Base-by-base conservation (phyloP, 2,329 filamentous ascomycete species). In the Rutstroemia sp. region DNA sequence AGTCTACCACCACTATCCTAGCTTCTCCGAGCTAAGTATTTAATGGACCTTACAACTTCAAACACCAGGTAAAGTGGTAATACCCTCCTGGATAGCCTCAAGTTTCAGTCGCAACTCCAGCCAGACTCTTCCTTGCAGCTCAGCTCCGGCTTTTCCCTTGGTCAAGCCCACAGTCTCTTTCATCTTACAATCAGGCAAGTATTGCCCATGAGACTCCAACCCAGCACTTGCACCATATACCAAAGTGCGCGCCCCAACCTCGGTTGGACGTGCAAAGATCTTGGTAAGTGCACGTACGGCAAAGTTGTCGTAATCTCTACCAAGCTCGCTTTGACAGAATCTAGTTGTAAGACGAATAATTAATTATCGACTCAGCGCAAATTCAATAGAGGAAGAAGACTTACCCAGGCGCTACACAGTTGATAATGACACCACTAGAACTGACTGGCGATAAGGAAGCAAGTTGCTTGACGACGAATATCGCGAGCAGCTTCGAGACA, bases 401-500 rank as follows among this genome's bases (percentile, higher is more conserved):
- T 42, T n/a, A 42, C 39, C 39, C 39, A n/a, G 39, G 39, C 10
- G 2, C 39, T 42, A 42, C 39, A 17, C 39, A 42, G n/a, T 42
- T 42, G 6, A 42, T n/a, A 19, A 42, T 42, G 17, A 42, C 39
- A 10, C 39, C 39, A 42, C n/a, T 42, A 19, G 39, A 19, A 42
- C 39, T 17, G 6, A 10, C 39, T 42, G n/a, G 39, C 7, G 16
- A 42, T 5, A 42, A n/a, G 17, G 65, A 53, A 12, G 67, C 70
- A 27, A 76, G 61, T 40, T 73, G 71, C 25, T 75, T 71, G 10
- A 72, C 66, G 16, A 68, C 58, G 10, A 78, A 64, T 6, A 79
- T 69, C 61, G 77, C 71, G 16, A 80, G 65, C 12, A 80, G 65
- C 62, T 80, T 80, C 52, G 72, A 74, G 19, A 71, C 59, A 10